A percentile compares a stretch with the other conserved stretches of the same genome.
Evolutionary conservation across 2,329 filamentous ascomycete species (phyloP).

Genomic region (Clonostachys byssicola): DNA sequence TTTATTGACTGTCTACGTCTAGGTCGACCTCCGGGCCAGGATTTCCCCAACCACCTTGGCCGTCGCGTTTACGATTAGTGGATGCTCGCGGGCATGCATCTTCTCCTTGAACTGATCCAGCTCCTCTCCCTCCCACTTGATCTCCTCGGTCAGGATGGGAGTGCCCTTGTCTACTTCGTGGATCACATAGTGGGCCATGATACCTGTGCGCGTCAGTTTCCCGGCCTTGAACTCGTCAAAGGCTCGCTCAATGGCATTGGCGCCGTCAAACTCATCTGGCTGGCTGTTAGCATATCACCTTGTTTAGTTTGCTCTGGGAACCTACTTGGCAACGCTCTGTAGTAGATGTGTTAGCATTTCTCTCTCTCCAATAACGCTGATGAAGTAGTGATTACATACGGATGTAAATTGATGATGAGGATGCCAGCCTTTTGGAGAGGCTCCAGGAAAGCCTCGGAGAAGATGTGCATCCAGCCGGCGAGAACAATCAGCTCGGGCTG

Average conservation of each 20-base stretch:
- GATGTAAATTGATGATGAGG: constrained; percentile 79
- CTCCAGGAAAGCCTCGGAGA: constrained; percentile 64
- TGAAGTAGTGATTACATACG: constrained; percentile 56
- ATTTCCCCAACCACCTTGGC: constrained; percentile 38
- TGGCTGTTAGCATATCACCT: neutral
- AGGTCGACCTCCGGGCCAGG: constrained; percentile 4
- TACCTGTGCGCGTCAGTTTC: constrained; percentile 68
- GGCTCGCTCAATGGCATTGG: constrained; percentile 73
- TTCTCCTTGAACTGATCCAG: constrained; percentile 64
- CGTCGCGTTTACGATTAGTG: constrained; percentile 73
- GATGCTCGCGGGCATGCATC: constrained; percentile 75
- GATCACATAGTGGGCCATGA: constrained; percentile 88
- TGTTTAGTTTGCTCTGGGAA: neutral
- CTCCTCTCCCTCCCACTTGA: constrained; percentile 60
- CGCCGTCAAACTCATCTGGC: constrained; percentile 68
- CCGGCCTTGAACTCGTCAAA: constrained; percentile 65
- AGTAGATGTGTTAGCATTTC: constrained; percentile 14
- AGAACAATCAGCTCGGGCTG: constrained; percentile 73
- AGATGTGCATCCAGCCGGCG: constrained; percentile 84
- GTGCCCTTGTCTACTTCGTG: constrained; percentile 75
- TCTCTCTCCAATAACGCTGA: neutral
- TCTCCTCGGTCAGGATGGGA: constrained; percentile 66
- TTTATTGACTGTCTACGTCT: neutral
- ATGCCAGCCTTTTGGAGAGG: constrained; percentile 60
- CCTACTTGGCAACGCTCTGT: constrained; percentile 1